Evolutionary conservation across 257 asterid genomes (phyloP), one percentile per base, ranked within the genome.

Genomic region (Solanum sitiens): DNA sequence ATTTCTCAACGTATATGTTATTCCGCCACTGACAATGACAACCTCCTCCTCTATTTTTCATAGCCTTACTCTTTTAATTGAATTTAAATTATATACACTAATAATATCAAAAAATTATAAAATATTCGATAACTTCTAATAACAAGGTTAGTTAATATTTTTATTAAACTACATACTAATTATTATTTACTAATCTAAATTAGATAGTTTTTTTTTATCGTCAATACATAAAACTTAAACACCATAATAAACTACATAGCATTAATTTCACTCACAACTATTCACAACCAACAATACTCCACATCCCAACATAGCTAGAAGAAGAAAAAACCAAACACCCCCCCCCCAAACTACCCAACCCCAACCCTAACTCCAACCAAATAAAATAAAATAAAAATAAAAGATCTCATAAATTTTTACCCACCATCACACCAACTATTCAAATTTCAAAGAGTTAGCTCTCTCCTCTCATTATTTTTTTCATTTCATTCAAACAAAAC

Each of bases 281-380:
- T 67, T 67, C 37, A 67, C 74, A 67, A 27, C 74, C 37, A 67
- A 27, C 37, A 67, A 67, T 67, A 25, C 37, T 84, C 83, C 83
- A 50, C 85, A 73, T 8, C 40, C 83, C 85, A 80, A 89, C 67
- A 83, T 75, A 88, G 68, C 83, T 89, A 88, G 86, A 85, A 73
- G 45, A 67, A 74, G 40, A 16, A 53, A 61, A 76, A 86, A 77
- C 23, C 56, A 47, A 86, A 39, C 37, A 27, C 4, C 21, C 35
- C 20, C 2, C 9, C 9, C 20, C 16, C 70, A 7, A 0, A 2
- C n/a, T 16, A 30, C 71, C 9, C 20, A 5, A 27, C 73, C 35
- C 35, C 20, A 11, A 39, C 53, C 32, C 32, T 11, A 74, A 37
- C n/a, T 21, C 18, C 65, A 56, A 56, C 65, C n/a, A 56, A 56